phyloP scores from a whole-genome alignment of 148 eudicot species.

The Selenicereus undatus region DNA sequence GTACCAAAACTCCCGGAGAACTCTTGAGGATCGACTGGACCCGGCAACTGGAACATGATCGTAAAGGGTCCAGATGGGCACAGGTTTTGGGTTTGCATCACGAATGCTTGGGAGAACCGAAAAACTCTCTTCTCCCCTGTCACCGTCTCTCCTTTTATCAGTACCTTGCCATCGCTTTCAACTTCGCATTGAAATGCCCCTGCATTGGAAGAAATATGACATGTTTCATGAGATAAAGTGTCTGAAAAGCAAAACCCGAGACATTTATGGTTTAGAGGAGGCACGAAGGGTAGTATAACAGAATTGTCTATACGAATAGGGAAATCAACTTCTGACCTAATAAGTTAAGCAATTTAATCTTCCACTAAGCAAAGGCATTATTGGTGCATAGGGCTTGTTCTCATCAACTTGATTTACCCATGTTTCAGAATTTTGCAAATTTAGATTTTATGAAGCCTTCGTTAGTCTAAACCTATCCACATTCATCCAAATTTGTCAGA shows the following conservation, averaged over 20 bases:
- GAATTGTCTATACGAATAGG: background rate
- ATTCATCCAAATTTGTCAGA: background rate
- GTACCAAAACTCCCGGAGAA: constrained; percentile 72
- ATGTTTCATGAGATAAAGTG: background rate
- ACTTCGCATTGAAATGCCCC: constrained; percentile 91
- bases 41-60: constrained; percentile 71
- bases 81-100: constrained; percentile 76
- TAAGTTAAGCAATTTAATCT: background rate
- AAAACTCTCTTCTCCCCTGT: constrained; percentile 59
- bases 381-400: background rate
- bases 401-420: background rate
- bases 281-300: no score
- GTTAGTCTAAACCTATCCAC: background rate
- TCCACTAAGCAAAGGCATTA: background rate
- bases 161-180: constrained; percentile 70
- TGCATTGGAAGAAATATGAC: constrained; percentile 23
- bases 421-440: background rate
- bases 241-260: background rate
- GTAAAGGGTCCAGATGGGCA: constrained; percentile 91
- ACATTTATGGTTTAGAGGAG: no score
- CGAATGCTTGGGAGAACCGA: constrained; percentile 49
- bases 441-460: no score
- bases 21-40: constrained; percentile 81
- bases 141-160: constrained; percentile 72
- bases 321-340: background rate